These are phyloP conservation scores for Crithidia bombi DNA, from an alignment of 208 protist species.

Conservation along the genomic window DNA sequence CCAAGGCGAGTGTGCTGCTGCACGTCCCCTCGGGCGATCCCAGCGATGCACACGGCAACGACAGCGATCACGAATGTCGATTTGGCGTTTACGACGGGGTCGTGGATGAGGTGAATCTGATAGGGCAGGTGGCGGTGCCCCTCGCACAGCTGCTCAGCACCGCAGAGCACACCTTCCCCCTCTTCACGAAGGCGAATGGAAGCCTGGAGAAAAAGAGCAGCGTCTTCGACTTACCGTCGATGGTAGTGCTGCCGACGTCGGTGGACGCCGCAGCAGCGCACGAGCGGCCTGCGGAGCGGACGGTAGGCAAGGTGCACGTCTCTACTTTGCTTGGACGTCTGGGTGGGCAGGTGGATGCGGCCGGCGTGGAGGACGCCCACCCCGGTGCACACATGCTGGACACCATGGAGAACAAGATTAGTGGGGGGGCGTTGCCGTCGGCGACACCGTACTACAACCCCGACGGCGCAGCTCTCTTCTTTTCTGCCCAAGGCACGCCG, in stretches of 20 bases:
- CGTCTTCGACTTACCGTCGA: background rate
- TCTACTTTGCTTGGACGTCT: constrained; percentile 25
- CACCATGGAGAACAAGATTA: background rate
- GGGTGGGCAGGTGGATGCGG: constrained; percentile 5
- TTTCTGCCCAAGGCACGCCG: too few species aligned
- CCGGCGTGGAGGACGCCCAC: background rate
- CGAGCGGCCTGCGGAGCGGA: constrained; percentile 8
- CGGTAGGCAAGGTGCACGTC: constrained; percentile 14
- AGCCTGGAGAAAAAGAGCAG: background rate
- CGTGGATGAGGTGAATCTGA: constrained; percentile 68
- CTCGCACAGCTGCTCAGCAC: constrained; percentile 63
- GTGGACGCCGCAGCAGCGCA: background rate
- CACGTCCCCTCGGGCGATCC: constrained; percentile 40
- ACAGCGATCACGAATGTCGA: constrained; percentile 20
- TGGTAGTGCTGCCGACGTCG: background rate
- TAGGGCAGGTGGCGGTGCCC: constrained; percentile 67
- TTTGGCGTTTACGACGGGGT: constrained; percentile 81
- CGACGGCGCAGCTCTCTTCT: background rate
- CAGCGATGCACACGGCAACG: background rate
- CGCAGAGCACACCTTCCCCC: constrained; percentile 42
- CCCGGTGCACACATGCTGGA: background rate
- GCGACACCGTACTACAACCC: constrained; percentile 37
- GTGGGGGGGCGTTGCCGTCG: too few species aligned
- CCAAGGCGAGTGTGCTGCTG: constrained; percentile 46
- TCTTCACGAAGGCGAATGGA: constrained; percentile 18